These are phyloP conservation scores for Picochlorum sp. DNA, from an alignment of 139 green algal genomes.

Conservation along the genomic window DNA sequence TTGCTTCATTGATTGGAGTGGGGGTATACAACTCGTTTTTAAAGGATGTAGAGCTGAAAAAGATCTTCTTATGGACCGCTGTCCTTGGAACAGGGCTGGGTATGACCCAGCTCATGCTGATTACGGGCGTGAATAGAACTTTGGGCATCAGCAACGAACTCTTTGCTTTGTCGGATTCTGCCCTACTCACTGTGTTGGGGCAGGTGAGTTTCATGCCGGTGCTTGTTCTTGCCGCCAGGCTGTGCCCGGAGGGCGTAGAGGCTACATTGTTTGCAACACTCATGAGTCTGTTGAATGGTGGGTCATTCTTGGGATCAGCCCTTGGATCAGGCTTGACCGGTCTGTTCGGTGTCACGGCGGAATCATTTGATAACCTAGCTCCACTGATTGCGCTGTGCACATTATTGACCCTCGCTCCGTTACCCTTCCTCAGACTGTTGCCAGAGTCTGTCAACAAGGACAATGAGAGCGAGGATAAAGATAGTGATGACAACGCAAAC, in stretches of 20 bases:
- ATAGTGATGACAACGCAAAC: not conserved
- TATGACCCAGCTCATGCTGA: conserved; percentile 74
- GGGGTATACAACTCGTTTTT: conserved; percentile 64
- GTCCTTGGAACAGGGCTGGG: conserved; percentile 64
- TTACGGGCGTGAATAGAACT: conserved; percentile 50
- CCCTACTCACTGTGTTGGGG: conserved; percentile 86
- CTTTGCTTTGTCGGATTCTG: conserved; percentile 87
- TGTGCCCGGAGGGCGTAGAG: conserved; percentile 79
- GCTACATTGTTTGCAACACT: conserved; percentile 95
- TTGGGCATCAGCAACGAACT: conserved; percentile 69
- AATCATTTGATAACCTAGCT: conserved; percentile 64
- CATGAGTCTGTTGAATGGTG: conserved; percentile 88
- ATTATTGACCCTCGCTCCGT: conserved; percentile 39
- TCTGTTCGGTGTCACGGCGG: conserved; percentile 51
- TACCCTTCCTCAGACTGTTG: conserved; percentile 53
- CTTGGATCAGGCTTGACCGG: conserved; percentile 67
- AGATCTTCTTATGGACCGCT: conserved; percentile 64
- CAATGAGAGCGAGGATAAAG: not conserved
- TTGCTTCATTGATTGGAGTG: conserved; percentile 69
- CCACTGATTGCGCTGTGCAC: conserved; percentile 50
- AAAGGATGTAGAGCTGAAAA: conserved; percentile 55
- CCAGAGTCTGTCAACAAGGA: conserved; percentile 15
- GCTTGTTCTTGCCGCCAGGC: conserved; percentile 80
- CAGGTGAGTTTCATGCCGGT: conserved; percentile 92
- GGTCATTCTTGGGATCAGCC: conserved; percentile 43